Evolutionary conservation across 179 eudicot genomes (phyloP).

Genomic region (Beta macrorhiza): DNA sequence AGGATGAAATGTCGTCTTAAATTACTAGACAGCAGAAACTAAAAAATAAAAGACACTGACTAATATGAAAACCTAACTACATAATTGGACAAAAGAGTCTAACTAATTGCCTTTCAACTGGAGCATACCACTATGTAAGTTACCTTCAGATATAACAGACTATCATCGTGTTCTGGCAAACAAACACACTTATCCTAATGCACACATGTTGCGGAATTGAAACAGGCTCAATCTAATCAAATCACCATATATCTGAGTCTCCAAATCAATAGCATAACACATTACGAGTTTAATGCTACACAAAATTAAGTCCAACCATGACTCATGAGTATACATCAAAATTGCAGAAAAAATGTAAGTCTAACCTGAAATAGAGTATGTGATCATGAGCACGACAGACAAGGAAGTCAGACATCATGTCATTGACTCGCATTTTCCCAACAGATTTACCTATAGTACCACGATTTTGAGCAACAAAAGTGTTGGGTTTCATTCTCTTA

Average conservation of each 20-base stretch:
- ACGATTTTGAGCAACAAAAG: constrained; percentile 79
- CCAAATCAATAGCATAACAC: background rate
- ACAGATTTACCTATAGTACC: constrained; percentile 97
- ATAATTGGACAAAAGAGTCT: background rate
- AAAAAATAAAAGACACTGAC: too few relatives aligned
- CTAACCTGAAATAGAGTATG: constrained; percentile 85
- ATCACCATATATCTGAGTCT: background rate
- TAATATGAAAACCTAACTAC: background rate
- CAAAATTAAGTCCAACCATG: background rate
- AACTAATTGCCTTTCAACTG: background rate
- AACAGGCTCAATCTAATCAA: background rate
- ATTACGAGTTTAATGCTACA: background rate
- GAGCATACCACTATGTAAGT: background rate
- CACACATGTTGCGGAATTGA: background rate
- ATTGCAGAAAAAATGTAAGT: constrained; percentile 1
- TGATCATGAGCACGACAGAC: constrained; percentile 92
- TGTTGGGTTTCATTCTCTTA: constrained; percentile 88
- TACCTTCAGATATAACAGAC: background rate
- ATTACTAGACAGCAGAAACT: background rate
- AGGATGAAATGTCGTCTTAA: background rate
- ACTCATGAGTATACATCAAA: background rate
- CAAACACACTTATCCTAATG: background rate
- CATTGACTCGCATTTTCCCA: constrained; percentile 88
- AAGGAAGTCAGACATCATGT: constrained; percentile 89
- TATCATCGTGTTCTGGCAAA: background rate